These are phyloP conservation scores for Teratosphaeria zuluensis DNA, from an alignment of 2,329 filamentous ascomycete genomes.

Conservation along the genomic window DNA sequence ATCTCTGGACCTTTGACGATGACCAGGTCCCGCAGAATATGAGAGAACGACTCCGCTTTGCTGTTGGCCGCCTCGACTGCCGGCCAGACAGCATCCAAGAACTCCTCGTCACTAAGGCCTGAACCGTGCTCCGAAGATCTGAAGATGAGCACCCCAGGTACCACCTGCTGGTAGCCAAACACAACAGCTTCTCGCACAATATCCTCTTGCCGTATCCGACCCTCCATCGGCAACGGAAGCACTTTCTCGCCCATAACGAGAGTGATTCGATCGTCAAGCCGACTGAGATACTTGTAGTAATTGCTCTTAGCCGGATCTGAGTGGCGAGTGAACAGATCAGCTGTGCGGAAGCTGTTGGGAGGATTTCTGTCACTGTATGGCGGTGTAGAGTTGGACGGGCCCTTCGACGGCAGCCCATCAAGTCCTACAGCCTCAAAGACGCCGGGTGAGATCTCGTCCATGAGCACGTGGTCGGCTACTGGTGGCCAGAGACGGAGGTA, in stretches of 20 bases:
- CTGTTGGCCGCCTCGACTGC: constrained; percentile 30
- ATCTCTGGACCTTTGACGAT: constrained; percentile 37
- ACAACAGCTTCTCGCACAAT: constrained; percentile 24
- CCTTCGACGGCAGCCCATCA: constrained; percentile 24
- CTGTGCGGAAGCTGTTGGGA: constrained; percentile 34
- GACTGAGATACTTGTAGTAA: constrained; percentile 18
- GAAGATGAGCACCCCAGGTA: constrained; percentile 22
- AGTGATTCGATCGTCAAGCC: constrained; percentile 23
- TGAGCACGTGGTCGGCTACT: constrained; percentile 18
- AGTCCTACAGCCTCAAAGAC: constrained; percentile 36
- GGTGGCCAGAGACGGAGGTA: constrained; percentile 38
- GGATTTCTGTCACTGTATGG: constrained; percentile 27
- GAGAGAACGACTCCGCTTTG: constrained; percentile 41
- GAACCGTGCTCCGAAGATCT: constrained; percentile 10
- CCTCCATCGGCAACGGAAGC: constrained; percentile 14
- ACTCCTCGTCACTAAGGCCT: constrained; percentile 6
- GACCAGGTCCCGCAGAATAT: constrained; percentile 45
- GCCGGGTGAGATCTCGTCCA: constrained; percentile 27
- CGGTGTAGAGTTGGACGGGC: constrained; percentile 32
- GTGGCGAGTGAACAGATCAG: constrained; percentile 21
- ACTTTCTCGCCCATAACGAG: constrained; percentile 25
- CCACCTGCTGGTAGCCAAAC: constrained; percentile 22
- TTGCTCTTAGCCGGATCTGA: constrained; percentile 18
- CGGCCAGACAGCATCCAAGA: constrained; percentile 38
- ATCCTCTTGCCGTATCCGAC: constrained; percentile 11